Evolutionary conservation across 1,284 basidiomycete genomes (phyloP).

Genomic region (Naganishia cerealis): DNA sequence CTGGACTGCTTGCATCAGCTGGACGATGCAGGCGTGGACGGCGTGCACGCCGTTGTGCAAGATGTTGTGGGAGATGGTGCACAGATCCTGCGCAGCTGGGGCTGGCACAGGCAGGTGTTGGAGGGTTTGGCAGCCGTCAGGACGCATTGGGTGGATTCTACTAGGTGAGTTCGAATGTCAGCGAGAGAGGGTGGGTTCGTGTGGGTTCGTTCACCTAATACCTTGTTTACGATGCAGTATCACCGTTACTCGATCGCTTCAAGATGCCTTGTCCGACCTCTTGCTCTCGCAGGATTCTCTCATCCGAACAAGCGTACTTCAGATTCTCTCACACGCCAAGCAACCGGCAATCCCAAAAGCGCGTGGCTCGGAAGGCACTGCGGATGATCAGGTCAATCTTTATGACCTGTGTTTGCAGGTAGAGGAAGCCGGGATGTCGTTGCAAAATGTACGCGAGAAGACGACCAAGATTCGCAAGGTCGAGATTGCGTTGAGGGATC

Average conservation of each 20-base stretch:
- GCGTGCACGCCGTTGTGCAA: conserved; percentile 36
- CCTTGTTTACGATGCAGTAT: background rate
- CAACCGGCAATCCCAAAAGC: conserved; percentile 8
- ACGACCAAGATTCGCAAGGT: conserved; percentile 65
- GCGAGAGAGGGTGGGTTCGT: background rate
- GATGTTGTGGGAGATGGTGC: conserved; percentile 55
- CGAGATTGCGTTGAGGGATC: conserved; percentile 57
- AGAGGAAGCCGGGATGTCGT: conserved; percentile 71
- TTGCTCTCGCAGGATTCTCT: conserved; percentile 56
- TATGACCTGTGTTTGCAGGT: conserved; percentile 67
- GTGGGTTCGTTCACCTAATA: background rate
- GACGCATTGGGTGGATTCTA: conserved; percentile 35
- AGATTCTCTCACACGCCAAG: conserved; percentile 44
- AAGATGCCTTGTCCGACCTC: conserved; percentile 42
- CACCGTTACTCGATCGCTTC: conserved; percentile 27
- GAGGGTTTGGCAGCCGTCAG: conserved; percentile 56
- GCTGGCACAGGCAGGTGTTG: conserved; percentile 61
- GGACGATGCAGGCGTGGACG: conserved; percentile 54
- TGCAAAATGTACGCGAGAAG: conserved; percentile 77
- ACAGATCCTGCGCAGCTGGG: conserved; percentile 60
- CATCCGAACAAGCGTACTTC: conserved; percentile 51
- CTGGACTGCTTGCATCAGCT: conserved; percentile 58
- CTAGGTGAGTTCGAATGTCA: conserved; percentile 34
- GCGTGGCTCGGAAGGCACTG: conserved; percentile 14
- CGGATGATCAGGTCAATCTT: conserved; percentile 54